Evolutionary conservation across 305 asterid genomes (phyloP).

Genomic region (Rubia peregrina): DNA sequence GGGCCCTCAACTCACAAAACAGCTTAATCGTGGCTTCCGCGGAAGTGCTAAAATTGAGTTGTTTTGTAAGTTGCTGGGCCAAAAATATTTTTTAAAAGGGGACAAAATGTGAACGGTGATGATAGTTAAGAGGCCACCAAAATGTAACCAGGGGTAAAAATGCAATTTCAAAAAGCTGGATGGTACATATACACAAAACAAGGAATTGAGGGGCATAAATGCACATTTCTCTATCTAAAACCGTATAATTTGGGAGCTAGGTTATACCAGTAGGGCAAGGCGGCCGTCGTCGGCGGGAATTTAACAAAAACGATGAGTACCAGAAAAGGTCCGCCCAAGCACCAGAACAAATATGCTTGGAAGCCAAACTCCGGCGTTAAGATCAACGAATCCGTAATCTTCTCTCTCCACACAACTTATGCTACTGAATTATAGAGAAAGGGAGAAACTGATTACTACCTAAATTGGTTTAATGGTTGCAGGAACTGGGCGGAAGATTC

Average conservation of each 20-base stretch:
- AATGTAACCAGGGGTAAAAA: too few species aligned
- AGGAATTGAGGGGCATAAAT: too few species aligned
- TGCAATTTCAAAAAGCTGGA: too few species aligned
- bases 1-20: too few species aligned
- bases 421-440: not conserved
- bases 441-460: not conserved
- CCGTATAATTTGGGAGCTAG: not conserved
- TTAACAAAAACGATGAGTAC: slow-evolving; percentile 35
- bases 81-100: too few species aligned
- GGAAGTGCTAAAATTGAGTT: too few species aligned
- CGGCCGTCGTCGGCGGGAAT: slow-evolving; percentile 13
- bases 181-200: too few species aligned
- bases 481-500: slow-evolving; percentile 77
- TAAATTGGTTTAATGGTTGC: slow-evolving; percentile 10
- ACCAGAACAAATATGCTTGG: slow-evolving; percentile 83
- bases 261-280: not conserved
- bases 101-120: too few species aligned
- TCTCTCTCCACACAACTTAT: not conserved
- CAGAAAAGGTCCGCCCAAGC: slow-evolving; percentile 78
- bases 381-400: slow-evolving; percentile 69
- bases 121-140: too few species aligned
- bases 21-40: too few species aligned
- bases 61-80: too few species aligned
- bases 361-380: slow-evolving; percentile 58
- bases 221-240: too few species aligned